Base-by-base conservation (phyloP, 257 asterid genomes). In the Mentha longifolia region DNA sequence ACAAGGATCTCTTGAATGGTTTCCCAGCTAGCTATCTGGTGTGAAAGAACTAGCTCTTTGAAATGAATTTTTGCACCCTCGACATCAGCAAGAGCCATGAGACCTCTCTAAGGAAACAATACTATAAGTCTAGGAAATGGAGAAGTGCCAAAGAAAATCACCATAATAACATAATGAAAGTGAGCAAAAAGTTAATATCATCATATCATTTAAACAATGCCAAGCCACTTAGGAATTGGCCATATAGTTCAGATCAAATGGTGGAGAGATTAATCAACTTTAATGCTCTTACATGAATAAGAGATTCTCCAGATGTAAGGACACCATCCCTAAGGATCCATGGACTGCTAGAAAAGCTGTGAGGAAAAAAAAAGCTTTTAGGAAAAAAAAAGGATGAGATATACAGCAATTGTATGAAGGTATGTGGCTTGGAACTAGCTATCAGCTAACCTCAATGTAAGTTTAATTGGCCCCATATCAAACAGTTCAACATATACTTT, bases 81-180 rank as follows among this genome's bases (percentile, higher is more conserved):
- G 9, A 94, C 95, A 81, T 94, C 97, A 64, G 99, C 99, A 79
- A 94, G 93, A 66, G 99, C 97, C 96, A 91, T 89, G 67, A 94
- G 92, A 75, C 97, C 99, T 77, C 97, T 89, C 98, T 94, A 79
- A 71, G 77, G 52, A 65, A 79, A 71, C 46, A 71, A 76, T 71
- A 67, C 41, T 33, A 47, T 52, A 43, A 74, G 81, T 50, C 68
- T 45, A 75, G 39, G 68, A 75, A 78, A 30, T 3, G 7, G 56
- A 57, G 13, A 67, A 57, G 60, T 22, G 70, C 20, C 61, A 11
- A 56, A 17, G 35, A 67, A 61, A 70, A 45, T 52, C 46, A 22
- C 54, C 51, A 41, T 6, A 30, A 45, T 22, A 54, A 22, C 10
- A 22, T 20, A 35, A 25, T 11, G 39, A 1, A 55, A 12, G 19